Conservation (phyloP, 2,329 filamentous ascomycete species). For the Calonectria montana region DNA sequence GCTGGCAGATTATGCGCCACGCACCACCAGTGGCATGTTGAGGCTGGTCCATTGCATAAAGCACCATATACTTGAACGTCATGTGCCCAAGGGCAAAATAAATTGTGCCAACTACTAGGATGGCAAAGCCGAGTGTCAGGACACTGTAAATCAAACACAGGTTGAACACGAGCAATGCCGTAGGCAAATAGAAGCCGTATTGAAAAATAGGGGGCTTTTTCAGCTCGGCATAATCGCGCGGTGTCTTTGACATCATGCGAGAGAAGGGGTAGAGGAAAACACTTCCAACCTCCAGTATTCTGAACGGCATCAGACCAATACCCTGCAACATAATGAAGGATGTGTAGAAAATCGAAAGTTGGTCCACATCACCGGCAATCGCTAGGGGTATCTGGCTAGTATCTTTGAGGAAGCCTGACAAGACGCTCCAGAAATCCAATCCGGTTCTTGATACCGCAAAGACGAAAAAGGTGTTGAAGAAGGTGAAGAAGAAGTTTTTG, state of each 20-base stretch:
- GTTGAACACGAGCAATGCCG: conserved; percentile 92
- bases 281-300: conserved; percentile 89
- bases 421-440: conserved; percentile 76
- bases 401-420: conserved; percentile 81
- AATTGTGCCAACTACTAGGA: conserved; percentile 83
- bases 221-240: conserved; percentile 87
- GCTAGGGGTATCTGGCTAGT: conserved; percentile 81
- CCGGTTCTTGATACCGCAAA: conserved; percentile 91
- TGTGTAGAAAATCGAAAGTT: conserved; percentile 85
- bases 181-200: conserved; percentile 96
- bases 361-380: conserved; percentile 80
- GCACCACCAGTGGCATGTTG: conserved; percentile 93
- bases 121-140: conserved; percentile 80
- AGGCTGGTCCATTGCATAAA: conserved; percentile 98
- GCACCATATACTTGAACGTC: conserved; percentile 95
- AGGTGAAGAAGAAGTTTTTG: conserved; percentile 99
- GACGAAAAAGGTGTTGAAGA: conserved; percentile 98
- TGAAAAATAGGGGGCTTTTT: conserved; percentile 87
- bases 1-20: conserved; percentile 97
- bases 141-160: conserved; percentile 96
- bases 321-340: conserved; percentile 95
- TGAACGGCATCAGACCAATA: conserved; percentile 92
- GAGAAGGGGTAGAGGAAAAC: conserved; percentile 86
- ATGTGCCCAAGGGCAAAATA: conserved; percentile 89
- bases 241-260: conserved; percentile 83